Percentiles rank a stretch among this genome's conserved stretches.
phyloP scores from a whole-genome alignment of 305 asterid species.

The Fraxinus ornus region DNA sequence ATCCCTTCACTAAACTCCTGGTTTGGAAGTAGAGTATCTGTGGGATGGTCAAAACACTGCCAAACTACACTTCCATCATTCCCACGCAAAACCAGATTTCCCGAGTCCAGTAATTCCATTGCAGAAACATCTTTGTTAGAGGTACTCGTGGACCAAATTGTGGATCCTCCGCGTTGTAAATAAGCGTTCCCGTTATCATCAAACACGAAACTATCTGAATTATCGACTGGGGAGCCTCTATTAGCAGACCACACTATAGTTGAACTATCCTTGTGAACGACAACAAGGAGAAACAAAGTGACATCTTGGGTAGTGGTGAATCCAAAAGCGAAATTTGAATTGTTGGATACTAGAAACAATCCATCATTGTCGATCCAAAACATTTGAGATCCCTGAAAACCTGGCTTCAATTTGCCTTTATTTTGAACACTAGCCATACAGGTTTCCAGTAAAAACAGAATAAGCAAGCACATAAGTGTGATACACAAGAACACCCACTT shows the following conservation, averaged over 20 bases:
- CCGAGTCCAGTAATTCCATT: conserved; percentile 42
- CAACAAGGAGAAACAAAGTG: conserved; percentile 62
- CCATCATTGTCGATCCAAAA: conserved; percentile 56
- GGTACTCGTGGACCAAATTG: conserved; percentile 43
- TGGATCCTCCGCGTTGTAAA: conserved; percentile 29
- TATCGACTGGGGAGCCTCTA: conserved; percentile 52
- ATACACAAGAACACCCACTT: conserved; percentile 21
- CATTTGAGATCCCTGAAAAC: conserved; percentile 46
- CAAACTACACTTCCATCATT: conserved; percentile 35
- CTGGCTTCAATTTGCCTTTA: conserved; percentile 44
- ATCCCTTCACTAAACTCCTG: conserved; percentile 41
- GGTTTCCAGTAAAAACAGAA: conserved; percentile 22
- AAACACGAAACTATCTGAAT: conserved; percentile 36
- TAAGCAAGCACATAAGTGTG: conserved; percentile 15
- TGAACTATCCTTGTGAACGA: conserved; percentile 55
- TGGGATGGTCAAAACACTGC: conserved; percentile 49
- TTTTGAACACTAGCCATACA: conserved; percentile 52
- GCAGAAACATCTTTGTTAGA: conserved; percentile 39
- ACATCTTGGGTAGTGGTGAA: conserved; percentile 38
- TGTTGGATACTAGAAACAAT: conserved; percentile 64
- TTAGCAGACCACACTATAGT: conserved; percentile 85
- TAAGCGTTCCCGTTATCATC: conserved; percentile 41
- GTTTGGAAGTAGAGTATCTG: conserved; percentile 38
- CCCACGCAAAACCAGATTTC: conserved; percentile 40
- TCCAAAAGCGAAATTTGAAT: conserved; percentile 72